These are phyloP conservation scores for Fusarium keratoplasticum DNA, from an alignment of 2,329 filamentous ascomycete species.

Conservation along the genomic window DNA sequence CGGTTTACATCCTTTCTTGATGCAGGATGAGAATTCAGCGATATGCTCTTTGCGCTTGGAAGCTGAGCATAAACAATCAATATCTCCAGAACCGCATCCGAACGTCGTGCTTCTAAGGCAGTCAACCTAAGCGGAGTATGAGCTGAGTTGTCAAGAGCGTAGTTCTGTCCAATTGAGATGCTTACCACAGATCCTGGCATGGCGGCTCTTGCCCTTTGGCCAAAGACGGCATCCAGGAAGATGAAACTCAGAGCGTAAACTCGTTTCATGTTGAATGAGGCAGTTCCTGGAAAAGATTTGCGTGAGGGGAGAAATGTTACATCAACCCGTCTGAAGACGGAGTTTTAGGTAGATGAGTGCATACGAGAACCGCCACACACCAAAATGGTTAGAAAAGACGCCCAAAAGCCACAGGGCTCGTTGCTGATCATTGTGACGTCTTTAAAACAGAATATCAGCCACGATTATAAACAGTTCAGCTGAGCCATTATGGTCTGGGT, in stretches of 20 bases:
- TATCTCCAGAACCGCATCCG: background rate
- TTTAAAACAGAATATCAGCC: background rate
- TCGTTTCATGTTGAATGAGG: background rate
- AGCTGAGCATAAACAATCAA: background rate
- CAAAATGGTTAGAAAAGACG: background rate
- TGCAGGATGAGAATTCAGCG: background rate
- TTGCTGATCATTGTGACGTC: background rate
- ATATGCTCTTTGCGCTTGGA: background rate
- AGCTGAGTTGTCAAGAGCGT: background rate
- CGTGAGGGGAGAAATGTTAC: background rate
- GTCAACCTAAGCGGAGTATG: background rate
- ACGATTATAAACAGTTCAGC: background rate
- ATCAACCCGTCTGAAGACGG: background rate
- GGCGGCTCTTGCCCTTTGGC: background rate
- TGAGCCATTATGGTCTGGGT: background rate
- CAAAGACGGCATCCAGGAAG: background rate
- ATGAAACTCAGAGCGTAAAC: background rate
- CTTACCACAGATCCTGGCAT: background rate
- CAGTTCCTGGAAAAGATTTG: background rate
- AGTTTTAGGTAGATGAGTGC: background rate
- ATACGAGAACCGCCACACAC: background rate
- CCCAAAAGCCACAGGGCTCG: background rate
- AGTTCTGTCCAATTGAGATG: background rate
- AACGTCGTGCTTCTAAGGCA: background rate
- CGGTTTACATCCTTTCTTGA: background rate